Base-by-base conservation (phyloP, 306 rosid genomes). In the cucumber (Cucumis sativus) region DNA sequence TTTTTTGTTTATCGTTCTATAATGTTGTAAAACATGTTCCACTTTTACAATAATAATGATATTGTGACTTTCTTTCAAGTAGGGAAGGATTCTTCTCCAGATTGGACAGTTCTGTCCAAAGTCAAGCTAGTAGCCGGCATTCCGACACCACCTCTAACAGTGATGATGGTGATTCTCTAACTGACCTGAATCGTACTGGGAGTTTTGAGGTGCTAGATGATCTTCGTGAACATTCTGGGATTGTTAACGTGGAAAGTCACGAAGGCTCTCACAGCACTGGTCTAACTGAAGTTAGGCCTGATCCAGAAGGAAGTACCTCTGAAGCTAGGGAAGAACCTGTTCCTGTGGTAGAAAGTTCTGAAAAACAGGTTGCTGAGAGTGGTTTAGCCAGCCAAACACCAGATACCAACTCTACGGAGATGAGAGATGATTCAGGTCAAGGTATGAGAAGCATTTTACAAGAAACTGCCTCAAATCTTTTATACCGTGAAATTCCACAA, bases 31-130 rank as follows among this genome's bases (percentile, higher is more conserved):
- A 40, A 17, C 41, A 47, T 56, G 49, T 49, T 52, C 25, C n/a
- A 15, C 7, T 70, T 70, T 16, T 3, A 23, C 23, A 14, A 8
- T 60, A 56, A 33, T 75, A 52, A 69, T 79, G 64, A 30, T 39
- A 79, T 60, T 64, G 10, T 72, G 23, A 49, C 8, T 80, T 84
- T 81, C 76, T 81, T 85, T 80, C 77, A 73, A 49, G 37, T 54
- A 95, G 99, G 96, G 98, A 92, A 77, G 99, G 96, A 33, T 89
- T 90, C 81, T 83, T 81, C 86, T 90, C 87, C 79, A 83, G 86
- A 84, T 81, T 85, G 86, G 90, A 94, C 79, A 77, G 59, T 79
- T 77, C 87, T 84, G 87, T 79, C 79, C 79, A 85, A 78, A 82
- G 81, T 80, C 93, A 88, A 84, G 87, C 73, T 54, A 80, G 88